Percentiles rank a stretch among this genome's conserved stretches.
phyloP scores from a whole-genome alignment of 2,329 filamentous ascomycete species.

The Hortaea werneckii region DNA sequence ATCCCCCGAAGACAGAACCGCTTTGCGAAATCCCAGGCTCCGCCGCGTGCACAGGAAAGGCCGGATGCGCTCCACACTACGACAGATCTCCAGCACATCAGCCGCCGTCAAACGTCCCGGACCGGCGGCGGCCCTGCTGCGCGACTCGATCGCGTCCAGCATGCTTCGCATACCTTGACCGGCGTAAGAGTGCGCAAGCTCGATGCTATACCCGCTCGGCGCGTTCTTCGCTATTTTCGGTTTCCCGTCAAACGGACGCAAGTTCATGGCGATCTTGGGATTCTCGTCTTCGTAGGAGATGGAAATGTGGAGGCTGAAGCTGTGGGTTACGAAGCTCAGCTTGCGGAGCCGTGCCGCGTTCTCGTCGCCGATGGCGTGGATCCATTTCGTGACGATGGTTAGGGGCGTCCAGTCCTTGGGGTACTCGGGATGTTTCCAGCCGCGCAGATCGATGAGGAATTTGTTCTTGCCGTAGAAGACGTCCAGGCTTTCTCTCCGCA shows the following conservation, averaged over 20 bases:
- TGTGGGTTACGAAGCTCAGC: conserved; percentile 9
- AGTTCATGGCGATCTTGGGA: conserved; percentile 3
- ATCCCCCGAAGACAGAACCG: no score
- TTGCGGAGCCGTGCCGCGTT: conserved; percentile 10
- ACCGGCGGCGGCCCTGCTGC: neutral
- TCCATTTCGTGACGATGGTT: conserved; percentile 12
- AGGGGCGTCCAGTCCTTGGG: conserved; percentile 9
- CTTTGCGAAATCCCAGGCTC: neutral
- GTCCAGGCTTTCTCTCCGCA: conserved; percentile 12
- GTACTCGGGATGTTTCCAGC: conserved; percentile 7
- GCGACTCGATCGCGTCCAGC: conserved; percentile 2
- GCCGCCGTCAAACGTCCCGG: neutral
- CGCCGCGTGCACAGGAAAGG: conserved; percentile 7
- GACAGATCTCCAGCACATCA: conserved; percentile 1
- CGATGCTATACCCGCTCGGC: conserved; percentile 1
- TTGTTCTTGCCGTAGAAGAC: conserved; percentile 11
- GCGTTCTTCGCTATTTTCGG: neutral
- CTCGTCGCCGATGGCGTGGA: conserved; percentile 12
- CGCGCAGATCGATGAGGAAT: conserved; percentile 11
- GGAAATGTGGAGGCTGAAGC: conserved; percentile 8
- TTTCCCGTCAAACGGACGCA: neutral
- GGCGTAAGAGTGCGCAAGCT: conserved; percentile 1
- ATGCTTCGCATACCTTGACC: conserved; percentile 1
- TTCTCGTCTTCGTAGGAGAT: conserved; percentile 4
- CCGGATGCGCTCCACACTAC: neutral